Conservation (phyloP, 371 early-diverging fungal genomes). For the Mortierella sp. region DNA sequence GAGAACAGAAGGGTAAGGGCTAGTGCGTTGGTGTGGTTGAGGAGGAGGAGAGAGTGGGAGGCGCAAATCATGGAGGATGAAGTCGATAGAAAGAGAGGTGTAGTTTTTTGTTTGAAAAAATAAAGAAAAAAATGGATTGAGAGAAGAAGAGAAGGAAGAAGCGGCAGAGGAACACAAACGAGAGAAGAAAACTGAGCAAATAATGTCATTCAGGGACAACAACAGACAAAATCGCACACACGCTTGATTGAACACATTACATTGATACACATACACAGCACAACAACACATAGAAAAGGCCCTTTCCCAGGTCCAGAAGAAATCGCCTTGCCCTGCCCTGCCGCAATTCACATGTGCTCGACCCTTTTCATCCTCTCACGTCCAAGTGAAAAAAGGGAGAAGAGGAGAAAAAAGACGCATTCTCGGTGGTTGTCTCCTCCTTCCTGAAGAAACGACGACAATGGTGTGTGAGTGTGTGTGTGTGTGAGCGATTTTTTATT, state of each 20-base stretch:
- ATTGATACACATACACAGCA: background rate
- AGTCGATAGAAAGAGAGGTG: background rate
- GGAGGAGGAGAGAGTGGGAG: slow-evolving; percentile 19
- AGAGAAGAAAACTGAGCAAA: background rate
- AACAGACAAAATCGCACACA: background rate
- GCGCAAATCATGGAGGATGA: slow-evolving; percentile 33
- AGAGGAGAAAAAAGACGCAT: background rate
- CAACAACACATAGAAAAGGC: background rate
- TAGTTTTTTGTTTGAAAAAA: background rate
- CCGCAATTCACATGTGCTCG: slow-evolving; percentile 8
- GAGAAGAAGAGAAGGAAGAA: background rate
- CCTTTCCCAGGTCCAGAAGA: background rate
- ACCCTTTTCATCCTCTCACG: background rate
- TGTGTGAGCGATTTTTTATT: background rate
- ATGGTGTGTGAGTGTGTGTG: background rate
- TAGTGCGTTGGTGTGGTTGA: slow-evolving; percentile 14
- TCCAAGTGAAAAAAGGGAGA: background rate
- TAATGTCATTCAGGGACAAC: background rate
- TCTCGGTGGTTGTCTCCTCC: background rate
- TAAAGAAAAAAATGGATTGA: background rate
- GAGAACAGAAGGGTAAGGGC: background rate
- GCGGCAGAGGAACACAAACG: background rate
- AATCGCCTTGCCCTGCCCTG: background rate
- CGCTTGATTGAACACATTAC: background rate
- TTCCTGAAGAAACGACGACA: background rate